Percentiles rank a stretch among this genome's conserved stretches.
These are phyloP conservation scores for Macadamia integrifolia DNA, from an alignment of 164 flowering plant genomes.

Conservation along the genomic window DNA sequence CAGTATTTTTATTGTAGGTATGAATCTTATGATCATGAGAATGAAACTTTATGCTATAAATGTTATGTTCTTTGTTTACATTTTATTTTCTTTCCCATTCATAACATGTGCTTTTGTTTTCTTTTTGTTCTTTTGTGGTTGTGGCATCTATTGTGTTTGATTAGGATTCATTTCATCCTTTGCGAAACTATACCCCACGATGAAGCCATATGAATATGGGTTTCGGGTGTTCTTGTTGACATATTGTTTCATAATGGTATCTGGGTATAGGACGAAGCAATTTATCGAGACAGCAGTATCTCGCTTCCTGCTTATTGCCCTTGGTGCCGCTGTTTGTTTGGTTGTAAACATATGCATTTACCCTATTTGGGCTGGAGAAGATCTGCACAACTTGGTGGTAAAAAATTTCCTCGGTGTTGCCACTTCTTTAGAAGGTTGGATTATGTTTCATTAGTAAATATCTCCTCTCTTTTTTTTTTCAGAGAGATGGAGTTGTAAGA, in stretches of 20 bases:
- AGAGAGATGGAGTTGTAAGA: too few relatives aligned
- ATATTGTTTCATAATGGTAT: slow-evolving; percentile 65
- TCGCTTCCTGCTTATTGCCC: slow-evolving; percentile 63
- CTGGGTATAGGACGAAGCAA: slow-evolving; percentile 51
- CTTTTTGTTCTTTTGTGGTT: background rate
- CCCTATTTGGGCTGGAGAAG: slow-evolving; percentile 96
- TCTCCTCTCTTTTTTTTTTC: background rate
- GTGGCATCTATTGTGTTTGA: slow-evolving; percentile 6
- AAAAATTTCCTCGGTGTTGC: slow-evolving; percentile 77
- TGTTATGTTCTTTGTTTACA: too few relatives aligned
- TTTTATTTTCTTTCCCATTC: background rate
- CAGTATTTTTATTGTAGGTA: slow-evolving; percentile 67
- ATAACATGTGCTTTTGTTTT: background rate
- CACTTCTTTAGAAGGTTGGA: slow-evolving; percentile 55
- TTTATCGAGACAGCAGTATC: slow-evolving; percentile 58
- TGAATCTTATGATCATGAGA: background rate
- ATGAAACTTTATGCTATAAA: background rate
- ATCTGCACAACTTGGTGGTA: slow-evolving; percentile 73
- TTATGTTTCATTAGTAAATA: background rate
- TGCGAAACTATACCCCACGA: slow-evolving; percentile 58
- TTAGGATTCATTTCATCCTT: slow-evolving; percentile 58
- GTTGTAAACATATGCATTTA: slow-evolving; percentile 60
- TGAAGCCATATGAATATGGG: slow-evolving; percentile 87
- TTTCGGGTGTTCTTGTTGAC: slow-evolving; percentile 86
- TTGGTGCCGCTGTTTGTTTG: slow-evolving; percentile 66